Evolutionary conservation across 2,329 filamentous ascomycete genomes (phyloP), one percentile per base, ranked within the genome.

Genomic region (Epichloe sp.): DNA sequence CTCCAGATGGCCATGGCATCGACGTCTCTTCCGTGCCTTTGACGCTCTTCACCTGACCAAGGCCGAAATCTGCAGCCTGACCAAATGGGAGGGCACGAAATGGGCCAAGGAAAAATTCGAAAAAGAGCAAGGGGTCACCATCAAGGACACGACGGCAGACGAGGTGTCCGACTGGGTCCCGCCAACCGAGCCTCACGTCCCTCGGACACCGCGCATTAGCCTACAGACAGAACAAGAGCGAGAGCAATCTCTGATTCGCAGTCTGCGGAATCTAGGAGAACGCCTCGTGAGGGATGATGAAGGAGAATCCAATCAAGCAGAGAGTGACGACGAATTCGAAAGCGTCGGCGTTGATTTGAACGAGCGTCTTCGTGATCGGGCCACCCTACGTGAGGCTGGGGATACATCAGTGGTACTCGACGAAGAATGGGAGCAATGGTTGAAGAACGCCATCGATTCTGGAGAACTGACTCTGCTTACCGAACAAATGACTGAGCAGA

Each of bases 21-120:
- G 80, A 55, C 78, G 82, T 52, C 76, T 91, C 12, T 90, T 91
- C 65, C 78, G 81, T 41, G 84, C 85, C 31, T 88, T 91, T 60
- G 84, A 89, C 65, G 70, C 67, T 26, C 74, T 90, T 23, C 75
- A 75, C 43, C 72, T 90, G 40, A 91, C 86, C 7, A 70, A 78
- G 52, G 70, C 73, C 58, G 86, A 91, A 63, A 87, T 91, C 58
- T 74, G 79, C 50, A 72, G 74, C 47, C 72, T 90, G 62, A 89
- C 86, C 53, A 83, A 86, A 61, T 91, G 86, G 86, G 86, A 90
- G 69, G 86, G 86, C 52, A 90, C 86, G 10, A 81, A 83, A 55
- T 90, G 86, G 86, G 86, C 86, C 54, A 83, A 88, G 62, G 84
- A 89, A 62, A 79, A 85, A 50, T 91, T 82, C 62, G 86, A 91